phyloP scores from a whole-genome alignment of 2,329 filamentous ascomycete species.

The Leptographium lundbergii region DNA sequence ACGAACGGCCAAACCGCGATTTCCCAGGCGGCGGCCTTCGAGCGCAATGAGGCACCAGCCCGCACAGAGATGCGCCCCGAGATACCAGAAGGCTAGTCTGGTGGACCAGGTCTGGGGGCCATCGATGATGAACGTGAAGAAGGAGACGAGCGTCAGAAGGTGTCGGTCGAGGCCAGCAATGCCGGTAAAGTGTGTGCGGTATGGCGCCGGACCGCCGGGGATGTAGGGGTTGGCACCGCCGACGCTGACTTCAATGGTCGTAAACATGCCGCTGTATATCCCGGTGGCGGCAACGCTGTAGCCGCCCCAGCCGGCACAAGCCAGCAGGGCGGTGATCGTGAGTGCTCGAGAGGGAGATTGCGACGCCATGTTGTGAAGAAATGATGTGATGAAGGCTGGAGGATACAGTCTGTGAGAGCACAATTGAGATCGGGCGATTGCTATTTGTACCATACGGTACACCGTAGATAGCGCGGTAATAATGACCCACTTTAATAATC shows the following conservation, averaged over 20 bases:
- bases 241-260: background rate
- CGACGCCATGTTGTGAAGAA: background rate
- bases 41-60: background rate
- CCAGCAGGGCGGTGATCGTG: background rate
- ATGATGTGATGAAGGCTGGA: too few relatives aligned
- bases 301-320: background rate
- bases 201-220: background rate
- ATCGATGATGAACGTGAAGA: background rate
- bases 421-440: too few relatives aligned
- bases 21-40: background rate
- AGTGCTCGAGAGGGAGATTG: background rate
- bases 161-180: background rate
- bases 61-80: background rate
- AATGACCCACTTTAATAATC: too few relatives aligned
- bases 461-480: too few relatives aligned
- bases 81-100: background rate
- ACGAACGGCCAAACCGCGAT: background rate
- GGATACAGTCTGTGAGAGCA: too few relatives aligned
- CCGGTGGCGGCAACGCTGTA: background rate
- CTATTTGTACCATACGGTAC: too few relatives aligned
- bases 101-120: background rate
- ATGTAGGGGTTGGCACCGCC: background rate
- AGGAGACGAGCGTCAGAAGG: background rate
- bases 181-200: background rate
- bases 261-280: background rate